A percentile compares a stretch with the other conserved stretches of the same genome.
Evolutionary conservation across 495 filamentous ascomycete species (phyloP).

Genomic region (Tuber melanosporum): DNA sequence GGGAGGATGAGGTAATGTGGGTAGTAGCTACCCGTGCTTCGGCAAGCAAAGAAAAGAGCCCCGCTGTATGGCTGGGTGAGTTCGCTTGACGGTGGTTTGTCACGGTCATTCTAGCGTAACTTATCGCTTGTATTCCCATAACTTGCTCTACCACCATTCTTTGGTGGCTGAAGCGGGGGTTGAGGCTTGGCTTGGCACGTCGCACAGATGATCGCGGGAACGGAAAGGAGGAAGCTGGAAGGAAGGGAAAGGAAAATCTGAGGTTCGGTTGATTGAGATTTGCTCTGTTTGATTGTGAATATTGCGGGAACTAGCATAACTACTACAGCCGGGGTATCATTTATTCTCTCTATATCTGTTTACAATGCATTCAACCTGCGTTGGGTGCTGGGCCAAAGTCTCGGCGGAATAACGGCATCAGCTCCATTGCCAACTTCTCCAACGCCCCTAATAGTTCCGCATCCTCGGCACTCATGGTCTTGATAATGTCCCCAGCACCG

Average conservation of each 20-base stretch:
- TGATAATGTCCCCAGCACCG: slow-evolving; percentile 12
- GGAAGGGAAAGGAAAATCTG: not conserved
- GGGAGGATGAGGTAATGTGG: not conserved
- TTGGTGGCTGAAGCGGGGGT: not conserved
- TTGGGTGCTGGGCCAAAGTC: not conserved
- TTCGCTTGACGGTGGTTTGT: not conserved
- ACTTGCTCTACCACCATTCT: not conserved
- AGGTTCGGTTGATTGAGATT: not conserved
- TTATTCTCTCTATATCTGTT: not conserved
- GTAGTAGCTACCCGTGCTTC: not conserved
- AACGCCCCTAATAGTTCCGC: slow-evolving; percentile 15
- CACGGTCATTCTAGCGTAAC: not conserved
- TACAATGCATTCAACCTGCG: not conserved
- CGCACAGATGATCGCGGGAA: not conserved
- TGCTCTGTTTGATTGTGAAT: not conserved
- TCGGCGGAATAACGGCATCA: slow-evolving; percentile 9
- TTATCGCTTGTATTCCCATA: not conserved
- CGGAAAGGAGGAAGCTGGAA: not conserved
- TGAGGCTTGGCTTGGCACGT: not conserved
- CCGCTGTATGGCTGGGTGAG: not conserved
- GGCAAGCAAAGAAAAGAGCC: not conserved
- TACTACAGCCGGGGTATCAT: not conserved
- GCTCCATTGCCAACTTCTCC: slow-evolving; percentile 16
- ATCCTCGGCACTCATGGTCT: slow-evolving; percentile 15
- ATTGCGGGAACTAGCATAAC: not conserved